These are phyloP conservation scores for Plasmodium blacklocki DNA, from an alignment of 169 alveolate genomes.

Conservation along the genomic window DNA sequence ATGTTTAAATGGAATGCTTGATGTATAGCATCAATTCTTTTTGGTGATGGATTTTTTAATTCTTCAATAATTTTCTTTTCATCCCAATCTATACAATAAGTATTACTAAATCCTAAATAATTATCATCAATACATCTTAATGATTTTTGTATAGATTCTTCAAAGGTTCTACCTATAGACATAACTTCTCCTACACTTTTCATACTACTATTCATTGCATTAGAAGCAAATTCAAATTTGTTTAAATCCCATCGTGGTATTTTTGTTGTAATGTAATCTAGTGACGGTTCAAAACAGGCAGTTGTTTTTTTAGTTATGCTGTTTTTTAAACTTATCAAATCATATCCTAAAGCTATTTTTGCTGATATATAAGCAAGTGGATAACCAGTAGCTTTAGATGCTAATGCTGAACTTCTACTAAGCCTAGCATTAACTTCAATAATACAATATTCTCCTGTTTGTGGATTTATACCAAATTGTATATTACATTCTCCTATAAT, in stretches of 20 bases:
- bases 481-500: conserved; percentile 93
- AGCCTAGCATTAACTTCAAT: conserved; percentile 93
- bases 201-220: conserved; percentile 89
- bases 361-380: conserved; percentile 94
- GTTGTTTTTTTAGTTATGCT: conserved; percentile 90
- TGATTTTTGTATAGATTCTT: conserved; percentile 93
- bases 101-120: conserved; percentile 80
- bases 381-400: conserved; percentile 93
- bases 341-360: conserved; percentile 90
- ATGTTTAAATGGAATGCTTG: conserved; percentile 88
- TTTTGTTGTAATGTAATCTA: conserved; percentile 90
- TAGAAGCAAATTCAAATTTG: conserved; percentile 89
- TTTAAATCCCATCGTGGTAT: conserved; percentile 92
- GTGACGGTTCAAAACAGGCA: conserved; percentile 93
- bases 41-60: conserved; percentile 83
- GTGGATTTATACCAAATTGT: conserved; percentile 92
- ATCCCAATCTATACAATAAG: conserved; percentile 78
- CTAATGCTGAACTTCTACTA: conserved; percentile 91
- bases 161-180: conserved; percentile 92
- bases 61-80: conserved; percentile 70
- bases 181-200: conserved; percentile 93
- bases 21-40: conserved; percentile 87
- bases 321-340: conserved; percentile 85
- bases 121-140: conserved; percentile 85
- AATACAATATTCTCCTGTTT: conserved; percentile 88